Percentiles rank a stretch among this genome's conserved stretches.
These are phyloP conservation scores for Pythium phragmitis DNA, from an alignment of 352 stramenopile genomes.

Conservation along the genomic window DNA sequence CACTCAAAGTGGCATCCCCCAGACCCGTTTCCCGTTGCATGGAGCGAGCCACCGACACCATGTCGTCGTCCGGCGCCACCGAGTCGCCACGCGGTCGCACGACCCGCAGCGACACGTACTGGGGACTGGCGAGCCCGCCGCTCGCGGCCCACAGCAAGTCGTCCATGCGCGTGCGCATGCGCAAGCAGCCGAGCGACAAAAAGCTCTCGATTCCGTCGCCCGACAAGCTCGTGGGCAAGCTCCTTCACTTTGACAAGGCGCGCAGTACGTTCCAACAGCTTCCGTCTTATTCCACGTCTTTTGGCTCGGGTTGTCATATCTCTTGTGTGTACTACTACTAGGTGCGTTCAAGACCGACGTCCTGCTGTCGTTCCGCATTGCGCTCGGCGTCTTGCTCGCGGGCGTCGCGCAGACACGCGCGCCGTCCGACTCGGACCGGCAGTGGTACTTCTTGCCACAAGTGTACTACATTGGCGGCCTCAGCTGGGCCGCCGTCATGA, in stretches of 20 bases:
- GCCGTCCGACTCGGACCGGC: conserved; percentile 23
- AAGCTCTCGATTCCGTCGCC: conserved; percentile 2
- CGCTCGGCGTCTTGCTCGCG: conserved; percentile 57
- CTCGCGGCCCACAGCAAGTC: conserved; percentile 1
- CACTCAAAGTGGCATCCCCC: too few species aligned
- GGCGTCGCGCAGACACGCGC: conserved; percentile 52
- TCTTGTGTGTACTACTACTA: not conserved
- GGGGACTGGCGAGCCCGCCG: conserved; percentile 18
- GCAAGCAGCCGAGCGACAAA: conserved; percentile 7
- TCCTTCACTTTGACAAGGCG: conserved; percentile 31
- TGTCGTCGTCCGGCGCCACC: not conserved
- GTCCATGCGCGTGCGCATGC: conserved; percentile 29
- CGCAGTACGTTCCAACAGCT: conserved; percentile 23
- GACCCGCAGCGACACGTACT: conserved; percentile 18
- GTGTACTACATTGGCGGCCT: conserved; percentile 68
- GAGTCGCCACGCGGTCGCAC: conserved; percentile 1
- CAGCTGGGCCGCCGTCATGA: conserved; percentile 63
- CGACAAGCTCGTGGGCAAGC: conserved; percentile 31
- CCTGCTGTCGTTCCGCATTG: conserved; percentile 42
- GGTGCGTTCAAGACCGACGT: conserved; percentile 42
- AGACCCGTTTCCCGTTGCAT: not conserved
- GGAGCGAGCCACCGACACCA: conserved; percentile 4
- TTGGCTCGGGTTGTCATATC: not conserved
- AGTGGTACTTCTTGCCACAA: conserved; percentile 49
- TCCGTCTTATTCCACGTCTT: too few species aligned